Conservation (phyloP, 352 stramenopile species). For the Phytophthora rubi region DNA sequence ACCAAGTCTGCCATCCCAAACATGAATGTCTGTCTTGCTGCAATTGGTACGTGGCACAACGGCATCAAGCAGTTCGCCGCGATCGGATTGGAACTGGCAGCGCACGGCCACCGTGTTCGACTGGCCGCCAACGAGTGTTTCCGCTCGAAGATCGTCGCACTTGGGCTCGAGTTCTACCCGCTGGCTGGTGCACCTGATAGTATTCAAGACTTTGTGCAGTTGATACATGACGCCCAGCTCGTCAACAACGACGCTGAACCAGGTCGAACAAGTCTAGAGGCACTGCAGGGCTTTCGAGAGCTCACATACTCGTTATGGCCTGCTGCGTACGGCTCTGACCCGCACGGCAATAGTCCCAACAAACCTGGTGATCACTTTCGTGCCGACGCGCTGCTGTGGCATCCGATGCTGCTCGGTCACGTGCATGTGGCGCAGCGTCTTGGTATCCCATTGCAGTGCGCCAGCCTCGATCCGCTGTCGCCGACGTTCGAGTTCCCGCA, state of each 20-base stretch:
- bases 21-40: constrained; percentile 45
- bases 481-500: constrained; percentile 50
- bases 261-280: constrained; percentile 3
- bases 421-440: constrained; percentile 49
- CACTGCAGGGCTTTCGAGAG: constrained; percentile 36
- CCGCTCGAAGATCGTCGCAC: constrained; percentile 46
- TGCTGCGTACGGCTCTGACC: constrained; percentile 46
- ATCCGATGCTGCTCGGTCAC: constrained; percentile 49
- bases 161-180: constrained; percentile 51
- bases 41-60: constrained; percentile 49
- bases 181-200: constrained; percentile 23
- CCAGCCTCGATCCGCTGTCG: constrained; percentile 40
- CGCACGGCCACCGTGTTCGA: constrained; percentile 73
- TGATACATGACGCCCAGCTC: constrained; percentile 19
- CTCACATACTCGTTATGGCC: constrained; percentile 47
- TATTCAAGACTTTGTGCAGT: constrained; percentile 19
- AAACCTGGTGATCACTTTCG: constrained; percentile 42
- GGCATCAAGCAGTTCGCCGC: constrained; percentile 55
- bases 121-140: constrained; percentile 76
- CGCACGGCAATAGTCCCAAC: constrained; percentile 24
- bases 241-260: constrained; percentile 26
- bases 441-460: constrained; percentile 52
- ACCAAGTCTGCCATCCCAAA: constrained; percentile 19
- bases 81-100: constrained; percentile 55
- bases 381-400: constrained; percentile 44